These are phyloP conservation scores for Debaryomyces subglobosus DNA, from an alignment of 1,139 yeast genomes.

Conservation along the genomic window DNA sequence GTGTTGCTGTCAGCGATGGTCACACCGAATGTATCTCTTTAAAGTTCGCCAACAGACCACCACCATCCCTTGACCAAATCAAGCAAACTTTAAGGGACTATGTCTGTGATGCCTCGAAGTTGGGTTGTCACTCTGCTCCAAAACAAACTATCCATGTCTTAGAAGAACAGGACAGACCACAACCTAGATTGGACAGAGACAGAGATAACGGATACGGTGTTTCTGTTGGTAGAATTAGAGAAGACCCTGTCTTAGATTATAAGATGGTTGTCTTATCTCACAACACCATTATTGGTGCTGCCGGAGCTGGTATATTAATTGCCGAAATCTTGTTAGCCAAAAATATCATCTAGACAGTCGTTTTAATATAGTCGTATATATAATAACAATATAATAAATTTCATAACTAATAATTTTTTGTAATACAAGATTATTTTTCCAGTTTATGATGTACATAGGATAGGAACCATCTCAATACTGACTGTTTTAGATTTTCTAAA, in stretches of 20 bases:
- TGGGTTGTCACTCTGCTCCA: conserved; percentile 92
- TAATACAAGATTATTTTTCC: conserved; percentile 7
- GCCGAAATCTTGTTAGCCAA: conserved; percentile 87
- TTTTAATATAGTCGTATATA: background rate
- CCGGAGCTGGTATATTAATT: conserved; percentile 97
- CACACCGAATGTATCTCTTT: conserved; percentile 95
- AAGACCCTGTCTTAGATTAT: conserved; percentile 88
- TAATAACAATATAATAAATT: background rate
- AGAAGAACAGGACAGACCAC: conserved; percentile 93
- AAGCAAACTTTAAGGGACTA: conserved; percentile 71
- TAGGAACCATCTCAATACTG: background rate
- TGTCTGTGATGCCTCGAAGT: conserved; percentile 77
- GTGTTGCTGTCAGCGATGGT: conserved; percentile 97
- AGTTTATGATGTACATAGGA: background rate
- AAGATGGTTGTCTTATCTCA: conserved; percentile 97
- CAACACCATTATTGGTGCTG: conserved; percentile 97
- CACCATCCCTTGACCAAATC: conserved; percentile 83
- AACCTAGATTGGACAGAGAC: conserved; percentile 96
- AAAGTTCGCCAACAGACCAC: conserved; percentile 77
- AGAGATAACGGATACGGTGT: conserved; percentile 95
- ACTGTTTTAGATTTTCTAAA: too few species aligned
- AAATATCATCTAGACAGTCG: conserved; percentile 55
- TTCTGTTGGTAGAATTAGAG: conserved; percentile 92
- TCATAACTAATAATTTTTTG: background rate
- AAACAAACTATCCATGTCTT: conserved; percentile 87